Base-by-base conservation (phyloP, 78 protist genomes). In the Dictyostelium intermedium region DNA sequence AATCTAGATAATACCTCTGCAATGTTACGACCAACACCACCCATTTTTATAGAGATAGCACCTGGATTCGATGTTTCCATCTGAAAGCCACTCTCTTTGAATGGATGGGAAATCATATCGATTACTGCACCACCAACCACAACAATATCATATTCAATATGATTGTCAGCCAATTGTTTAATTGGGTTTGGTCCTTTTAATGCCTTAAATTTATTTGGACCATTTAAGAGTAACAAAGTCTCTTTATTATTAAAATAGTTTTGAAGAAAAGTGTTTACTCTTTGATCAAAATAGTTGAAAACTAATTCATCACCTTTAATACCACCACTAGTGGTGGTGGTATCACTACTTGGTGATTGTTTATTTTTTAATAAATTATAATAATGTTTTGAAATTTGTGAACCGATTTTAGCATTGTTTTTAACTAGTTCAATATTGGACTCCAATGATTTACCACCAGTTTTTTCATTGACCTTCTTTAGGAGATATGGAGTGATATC, bases 401-500 rank as follows among this genome's bases (percentile, higher is more conserved):
- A 96, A 27, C 98, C 99, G 3, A 93, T 77, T 11, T 34, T 76
- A 0, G 99, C 99, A 85, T 99, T 99, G 81, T 98, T 85, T 81
- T 77, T 35, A 41, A 98, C 86, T 9, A 98, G 96, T 7, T 85
- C 85, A n/a, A 97, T 97, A 92, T 91, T 98, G 39, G 98, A 69
- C 16, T 23, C 83, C 3, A 98, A 94, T 14, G 98, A 96, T 23
- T 20, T 85, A 9, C 99, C 99, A 14, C 10, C 92, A 34, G 98
- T 97, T 20, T 96, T 53, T 25, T 96, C 96, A 82, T 39, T 35
- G 1, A 98, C 93, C 7, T 83, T 66, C 16, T 53, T 18, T 20
- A 99, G 97, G n/a, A 99, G 61, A 70, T 87, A 99, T 14, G 99
- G 99, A 16, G 99, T 99, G 14, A 84, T 80, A 20, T 96, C 99